phyloP scores from a whole-genome alignment of 176 grass and related monocot genomes.

The Cenchrus purpureus region DNA sequence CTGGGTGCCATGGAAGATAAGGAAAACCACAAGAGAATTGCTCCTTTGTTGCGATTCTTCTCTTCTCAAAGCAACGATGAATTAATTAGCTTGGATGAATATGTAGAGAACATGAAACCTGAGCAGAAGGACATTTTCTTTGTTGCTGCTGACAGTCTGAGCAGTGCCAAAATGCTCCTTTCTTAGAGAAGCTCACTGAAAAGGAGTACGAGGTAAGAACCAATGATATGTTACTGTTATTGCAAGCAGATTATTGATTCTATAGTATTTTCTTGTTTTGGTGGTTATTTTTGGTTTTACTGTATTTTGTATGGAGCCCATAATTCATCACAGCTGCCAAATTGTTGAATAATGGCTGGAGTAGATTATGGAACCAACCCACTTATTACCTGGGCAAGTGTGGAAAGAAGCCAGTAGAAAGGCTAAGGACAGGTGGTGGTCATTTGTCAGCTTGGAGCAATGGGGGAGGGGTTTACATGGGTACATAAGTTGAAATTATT shows the following conservation, averaged over 20 bases:
- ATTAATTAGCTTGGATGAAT: constrained; percentile 95
- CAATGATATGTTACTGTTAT: background rate
- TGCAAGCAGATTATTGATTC: background rate
- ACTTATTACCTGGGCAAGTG: background rate
- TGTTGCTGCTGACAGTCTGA: constrained; percentile 86
- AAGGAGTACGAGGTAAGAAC: constrained; percentile 83
- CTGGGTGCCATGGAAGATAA: constrained; percentile 90
- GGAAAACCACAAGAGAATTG: constrained; percentile 92
- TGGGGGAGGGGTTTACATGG: background rate
- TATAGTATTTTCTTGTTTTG: background rate
- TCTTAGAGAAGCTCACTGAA: constrained; percentile 83
- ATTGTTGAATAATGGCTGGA: background rate
- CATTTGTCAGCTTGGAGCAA: background rate
- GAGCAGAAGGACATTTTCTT: constrained; percentile 95
- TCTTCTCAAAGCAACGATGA: constrained; percentile 92
- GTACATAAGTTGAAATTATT: background rate
- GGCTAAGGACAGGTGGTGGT: background rate
- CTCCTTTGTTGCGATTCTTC: constrained; percentile 93
- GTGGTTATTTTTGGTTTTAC: background rate
- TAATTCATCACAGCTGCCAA: constrained; percentile 4
- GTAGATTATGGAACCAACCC: background rate
- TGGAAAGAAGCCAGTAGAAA: background rate
- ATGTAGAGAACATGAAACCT: constrained; percentile 97
- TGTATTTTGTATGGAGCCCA: background rate
- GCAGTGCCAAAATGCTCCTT: constrained; percentile 93